Evolutionary conservation across 108 stramenopile genomes (phyloP), one percentile per base, ranked within the genome.

Genomic region (Pseudonitzschia multiseries): DNA sequence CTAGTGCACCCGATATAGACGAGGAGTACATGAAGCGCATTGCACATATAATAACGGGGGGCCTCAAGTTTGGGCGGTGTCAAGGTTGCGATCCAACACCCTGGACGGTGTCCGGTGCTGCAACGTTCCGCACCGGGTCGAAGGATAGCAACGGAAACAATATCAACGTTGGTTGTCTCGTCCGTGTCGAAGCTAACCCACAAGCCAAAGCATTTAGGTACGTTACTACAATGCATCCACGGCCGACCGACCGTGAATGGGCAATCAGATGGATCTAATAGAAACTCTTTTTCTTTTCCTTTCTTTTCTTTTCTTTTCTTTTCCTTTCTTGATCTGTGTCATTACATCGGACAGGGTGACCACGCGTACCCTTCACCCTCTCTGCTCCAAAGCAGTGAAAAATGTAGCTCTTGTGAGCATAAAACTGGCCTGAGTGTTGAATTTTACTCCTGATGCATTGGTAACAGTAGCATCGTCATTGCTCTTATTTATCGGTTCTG

Each of bases 321-420:
- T 18, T 48, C 1, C 1, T 48, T 48, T 48, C 46, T 48, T 48
- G 18, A 48, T 48, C 1, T 48, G 4, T 48, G 14, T 5, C 13
- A 6, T 36, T 2, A 36, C 36, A 36, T 36, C 12, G 17, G 12
- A 48, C 46, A 76, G 95, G 56, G 95, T 96, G 50, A 93, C 92
- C 27, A 93, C 95, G 50, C 70, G 95, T 73, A 96, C 95, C 12
- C 73, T 96, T 44, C 95, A 96, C 76, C 95, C 95, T n/a, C 73
- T 93, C 14, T 93, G 92, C 70, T 93, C 92, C 31, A 90, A 87
- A 64, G 91, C 92, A 12, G 88, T 96, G 53, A 96, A 93, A 78
- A 93, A 93, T 81, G 91, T 95, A 17, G 87, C 90, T 18, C 87
- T 95, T 54, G 94, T 92, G n/a, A 93, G 89, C 76, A 95, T 95